phyloP scores from a whole-genome alignment of 2,329 filamentous ascomycete genomes.

The Aspergillus melleus region DNA sequence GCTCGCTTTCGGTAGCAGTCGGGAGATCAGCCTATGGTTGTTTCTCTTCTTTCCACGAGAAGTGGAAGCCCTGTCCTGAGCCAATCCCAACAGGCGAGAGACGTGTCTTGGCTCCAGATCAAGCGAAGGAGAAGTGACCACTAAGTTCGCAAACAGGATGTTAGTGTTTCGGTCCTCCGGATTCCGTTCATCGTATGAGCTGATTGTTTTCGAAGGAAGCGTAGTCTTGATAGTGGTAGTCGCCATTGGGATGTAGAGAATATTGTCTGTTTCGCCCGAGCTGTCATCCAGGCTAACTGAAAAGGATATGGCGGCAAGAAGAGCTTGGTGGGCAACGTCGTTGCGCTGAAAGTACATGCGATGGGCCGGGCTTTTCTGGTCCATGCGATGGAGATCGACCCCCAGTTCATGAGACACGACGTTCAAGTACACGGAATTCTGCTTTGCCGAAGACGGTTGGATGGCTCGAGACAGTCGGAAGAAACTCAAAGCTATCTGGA shows the following conservation, averaged over 20 bases:
- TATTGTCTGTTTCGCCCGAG: constrained; percentile 77
- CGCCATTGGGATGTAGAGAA: constrained; percentile 95
- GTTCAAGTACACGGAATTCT: constrained; percentile 76
- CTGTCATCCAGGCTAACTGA: constrained; percentile 90
- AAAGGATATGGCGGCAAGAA: constrained; percentile 88
- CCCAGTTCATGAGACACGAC: constrained; percentile 95
- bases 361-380: constrained; percentile 89
- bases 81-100: constrained; percentile 76
- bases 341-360: constrained; percentile 96
- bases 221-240: constrained; percentile 95
- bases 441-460: constrained; percentile 63
- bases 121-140: constrained; percentile 91
- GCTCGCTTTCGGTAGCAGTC: constrained; percentile 88
- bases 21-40: constrained; percentile 71
- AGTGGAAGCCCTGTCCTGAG: constrained; percentile 57
- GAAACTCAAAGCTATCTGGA: constrained; percentile 92
- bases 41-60: constrained; percentile 46
- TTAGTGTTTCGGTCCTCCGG: constrained; percentile 89
- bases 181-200: constrained; percentile 68
- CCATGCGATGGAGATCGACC: constrained; percentile 85
- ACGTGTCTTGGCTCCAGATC: constrained; percentile 91
- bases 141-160: constrained; percentile 92
- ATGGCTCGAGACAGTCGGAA: constrained; percentile 82
- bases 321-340: constrained; percentile 91
- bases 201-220: constrained; percentile 88